Base-by-base conservation (phyloP, 129 eudicot genomes). In the Centrapalus pauciflorus region DNA sequence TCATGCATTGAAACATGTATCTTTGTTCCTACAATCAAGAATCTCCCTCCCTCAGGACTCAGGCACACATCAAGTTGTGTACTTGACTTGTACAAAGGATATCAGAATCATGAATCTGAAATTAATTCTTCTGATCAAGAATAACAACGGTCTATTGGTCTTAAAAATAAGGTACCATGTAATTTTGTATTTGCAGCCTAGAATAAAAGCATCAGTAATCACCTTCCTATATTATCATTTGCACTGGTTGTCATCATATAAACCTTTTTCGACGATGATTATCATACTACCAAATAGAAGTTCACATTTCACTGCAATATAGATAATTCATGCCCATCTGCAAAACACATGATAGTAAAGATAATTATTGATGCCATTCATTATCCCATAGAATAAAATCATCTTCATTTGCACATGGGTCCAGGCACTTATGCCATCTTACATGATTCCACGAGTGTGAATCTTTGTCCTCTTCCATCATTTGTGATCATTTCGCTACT, bases 341-440 rank as follows among this genome's bases (percentile, higher is more conserved):
- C n/a, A n/a, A n/a, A n/a, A 23, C 14, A 67, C 67, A 45, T 48
- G 61, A 48, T 71, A 12, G 43, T 16, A 37, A 7, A 41, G 4
- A 70, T 43, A 58, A 45, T 29, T 7, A 51, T 51, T 27, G 37
- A 25, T 27, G 37, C 24, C 38, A 43, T 20, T n/a, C 38, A 43
- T 20, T n/a, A 27, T 26, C 34, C 52, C 7, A 46, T 5, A 46
- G 79, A 74, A 74, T 65, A 74, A 45, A 56, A 66, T 5, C 79
- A 66, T 56, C 73, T 74, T 74, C 61, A 35, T 34, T 46, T 74
- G 79, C 73, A 66, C 66, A 66, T 74, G 73, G 61, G 73, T 71
- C 59, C 69, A 45, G 25, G 49, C 59, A 49, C 17, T 57, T 66
- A 8, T 38, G 10, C 5, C 51, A 38, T 38, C 4, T n/a, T 23